Evolutionary conservation across 352 stramenopile species (phyloP).

Genomic region (Aphanomyces euteiches): DNA sequence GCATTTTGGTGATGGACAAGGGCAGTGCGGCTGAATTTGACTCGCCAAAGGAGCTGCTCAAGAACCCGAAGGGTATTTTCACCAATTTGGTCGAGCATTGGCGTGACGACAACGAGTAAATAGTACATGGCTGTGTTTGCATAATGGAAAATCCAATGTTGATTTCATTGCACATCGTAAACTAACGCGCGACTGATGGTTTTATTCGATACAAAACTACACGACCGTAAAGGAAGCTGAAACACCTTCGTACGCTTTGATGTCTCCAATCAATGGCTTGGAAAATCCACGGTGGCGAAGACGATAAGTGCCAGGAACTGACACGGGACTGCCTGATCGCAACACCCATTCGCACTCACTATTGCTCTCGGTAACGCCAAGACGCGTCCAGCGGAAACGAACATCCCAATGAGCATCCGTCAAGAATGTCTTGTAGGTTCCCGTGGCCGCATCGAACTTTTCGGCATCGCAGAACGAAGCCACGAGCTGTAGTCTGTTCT

Average conservation of each 20-base stretch:
- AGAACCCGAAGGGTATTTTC: conserved; percentile 73
- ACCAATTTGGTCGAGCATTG: conserved; percentile 28
- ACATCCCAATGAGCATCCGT: conserved; percentile 50
- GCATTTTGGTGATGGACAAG: conserved; percentile 87
- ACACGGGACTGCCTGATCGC: not conserved
- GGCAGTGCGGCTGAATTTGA: conserved; percentile 89
- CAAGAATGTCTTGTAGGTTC: conserved; percentile 39
- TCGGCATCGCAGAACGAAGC: conserved; percentile 55
- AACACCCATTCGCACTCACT: conserved; percentile 3
- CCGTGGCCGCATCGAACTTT: conserved; percentile 27
- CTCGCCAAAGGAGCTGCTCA: conserved; percentile 67
- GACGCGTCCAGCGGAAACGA: conserved; percentile 16
- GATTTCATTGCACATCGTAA: too few relatives aligned
- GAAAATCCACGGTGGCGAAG: not conserved
- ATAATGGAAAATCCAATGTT: too few relatives aligned
- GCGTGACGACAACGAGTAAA: conserved; percentile 9
- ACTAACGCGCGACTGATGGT: too few relatives aligned
- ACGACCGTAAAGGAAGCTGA: not conserved
- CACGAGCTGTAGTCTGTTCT: conserved; percentile 40
- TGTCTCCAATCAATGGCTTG: not conserved
- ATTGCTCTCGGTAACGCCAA: conserved; percentile 5
- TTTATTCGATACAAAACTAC: not conserved
- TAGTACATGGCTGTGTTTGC: too few relatives aligned
- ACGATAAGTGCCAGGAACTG: not conserved
- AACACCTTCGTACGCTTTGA: conserved; percentile 3